Base-by-base conservation (phyloP, 352 stramenopile genomes). In the Lagenidium sp. region DNA sequence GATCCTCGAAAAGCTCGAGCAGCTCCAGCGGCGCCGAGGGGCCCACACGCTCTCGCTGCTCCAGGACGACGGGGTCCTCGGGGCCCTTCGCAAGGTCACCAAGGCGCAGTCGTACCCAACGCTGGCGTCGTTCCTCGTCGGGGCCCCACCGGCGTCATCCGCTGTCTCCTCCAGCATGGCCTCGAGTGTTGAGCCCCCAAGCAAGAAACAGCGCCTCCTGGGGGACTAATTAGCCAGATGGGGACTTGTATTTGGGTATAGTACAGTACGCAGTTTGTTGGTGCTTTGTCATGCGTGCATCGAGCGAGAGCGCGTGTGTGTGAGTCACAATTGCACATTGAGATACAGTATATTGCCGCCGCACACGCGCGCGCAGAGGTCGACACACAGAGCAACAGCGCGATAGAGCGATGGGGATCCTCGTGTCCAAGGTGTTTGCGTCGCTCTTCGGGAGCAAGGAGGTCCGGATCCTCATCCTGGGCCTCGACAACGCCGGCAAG, bases 401-500 rank as follows among this genome's bases (percentile, higher is more conserved):
- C 22, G 15, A 19, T 3, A 22, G 34, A 18, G 22, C 43, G 22
- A 99, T 99, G 97, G 97, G 97, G 36, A 98, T 99, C 47, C 69
- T 98, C 51, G 89, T 99, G 56, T 98, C 82, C 60, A 91, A 95
- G 65, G 63, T 99, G 30, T 99, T 99, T 58, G 88, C 96, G 46
- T 88, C 74, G 50, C 82, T 99, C 28, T 99, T 99, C 73, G 96
- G 97, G 16, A 97, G 75, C 52, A 99, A 99, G 65, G 97, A 99
- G 68, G 93, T 99, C 28, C 85, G 97, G 53, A 99, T 99, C 65
- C 77, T 99, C 11, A 99, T 99, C 65, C 68, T 99, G 4, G 97
- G 97, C 4, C 82, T 99, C 4, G 97, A 99, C 65, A 99, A 99
- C 69, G 96, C 97, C 25, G 97, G 97, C 35, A 99, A 99, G 71